Conservation (phyloP, 2,329 filamentous ascomycete species). For the Fusarium piperis region DNA sequence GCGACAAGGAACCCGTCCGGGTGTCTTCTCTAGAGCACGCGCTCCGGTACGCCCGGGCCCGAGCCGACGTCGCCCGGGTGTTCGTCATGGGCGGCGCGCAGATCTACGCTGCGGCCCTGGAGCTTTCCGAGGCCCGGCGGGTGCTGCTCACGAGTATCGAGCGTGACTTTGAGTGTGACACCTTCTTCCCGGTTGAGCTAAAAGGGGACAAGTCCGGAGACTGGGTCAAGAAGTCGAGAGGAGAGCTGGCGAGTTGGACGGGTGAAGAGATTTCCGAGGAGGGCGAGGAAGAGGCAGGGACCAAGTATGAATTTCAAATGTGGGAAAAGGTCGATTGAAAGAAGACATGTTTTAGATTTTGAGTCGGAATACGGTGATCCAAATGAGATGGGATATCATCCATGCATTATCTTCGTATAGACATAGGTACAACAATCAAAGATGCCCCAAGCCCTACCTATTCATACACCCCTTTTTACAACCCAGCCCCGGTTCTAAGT, state of each 20-base stretch:
- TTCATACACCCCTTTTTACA: constrained; percentile 29
- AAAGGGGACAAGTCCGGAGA: constrained; percentile 50
- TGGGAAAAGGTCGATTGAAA: constrained; percentile 65
- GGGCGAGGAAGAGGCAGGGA: constrained; percentile 69
- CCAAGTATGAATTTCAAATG: constrained; percentile 77
- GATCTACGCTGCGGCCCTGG: constrained; percentile 80
- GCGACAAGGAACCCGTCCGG: constrained; percentile 59
- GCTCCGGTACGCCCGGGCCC: constrained; percentile 55
- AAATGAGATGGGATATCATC: constrained; percentile 30
- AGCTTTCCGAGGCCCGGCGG: constrained; percentile 63
- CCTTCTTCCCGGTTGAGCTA: constrained; percentile 73
- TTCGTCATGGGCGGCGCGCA: constrained; percentile 93
- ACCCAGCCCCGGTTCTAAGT: constrained; percentile 9
- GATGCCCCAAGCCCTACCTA: constrained; percentile 21
- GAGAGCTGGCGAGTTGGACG: constrained; percentile 69
- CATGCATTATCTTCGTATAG: constrained; percentile 30
- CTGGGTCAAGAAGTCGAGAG: constrained; percentile 65
- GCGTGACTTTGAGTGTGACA: constrained; percentile 79
- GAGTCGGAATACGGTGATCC: constrained; percentile 7
- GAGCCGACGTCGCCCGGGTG: constrained; percentile 63
- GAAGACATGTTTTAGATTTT: neutral
- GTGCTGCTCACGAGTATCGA: constrained; percentile 77
- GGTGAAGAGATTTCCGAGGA: constrained; percentile 70
- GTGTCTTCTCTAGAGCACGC: constrained; percentile 68
- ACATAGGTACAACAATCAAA: constrained; percentile 14